Evolutionary conservation across 345 rosid species (phyloP), one percentile per base, ranked within the genome.

Genomic region (Abelmoschus esculentus): DNA sequence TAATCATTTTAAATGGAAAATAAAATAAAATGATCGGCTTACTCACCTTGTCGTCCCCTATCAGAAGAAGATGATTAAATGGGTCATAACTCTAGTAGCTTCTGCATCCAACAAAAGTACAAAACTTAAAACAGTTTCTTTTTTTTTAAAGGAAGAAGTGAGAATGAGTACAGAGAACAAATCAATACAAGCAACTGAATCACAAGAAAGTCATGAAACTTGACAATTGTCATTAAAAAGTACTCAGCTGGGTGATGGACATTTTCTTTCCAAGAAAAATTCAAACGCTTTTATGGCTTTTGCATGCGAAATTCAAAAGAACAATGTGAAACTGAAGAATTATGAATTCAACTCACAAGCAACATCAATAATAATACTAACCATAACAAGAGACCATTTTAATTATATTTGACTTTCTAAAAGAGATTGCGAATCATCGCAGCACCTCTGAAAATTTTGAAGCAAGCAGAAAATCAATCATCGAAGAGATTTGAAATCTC

Each of bases 181-280:
- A 54, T 19, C 11, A 72, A 75, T 61, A 61, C 75, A 74, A 71
- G 75, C 68, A 73, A 46, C 14, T 34, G 71, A 82, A 74, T 81
- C 88, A 89, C 86, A 69, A 77, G 80, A 42, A 86, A 84, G 76
- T 79, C 77, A 76, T 76, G 89, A 82, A 71, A 70, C 77, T 69
- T 75, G 61, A 77, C 75, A 69, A 50, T 72, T 57, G 72, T 38
- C 46, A 54, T 67, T 40, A 40, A 36, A 36, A 36, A 36, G 40
- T 36, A 5, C 18, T 47, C 50, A 58, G 47, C 28, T 31, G 8
- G 56, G 6, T 19, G 7, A 36, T 34, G 15, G 40, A 19, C 61
- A 7, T 69, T 29, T 55, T 38, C 66, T 7, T 70, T 59, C 32
- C 49, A 55, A 26, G 14, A 55, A 29, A 40, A 69, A 36, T 55